Conservation (phyloP, 2,329 filamentous ascomycete species). For the Scopulariopsis brevicaulis region DNA sequence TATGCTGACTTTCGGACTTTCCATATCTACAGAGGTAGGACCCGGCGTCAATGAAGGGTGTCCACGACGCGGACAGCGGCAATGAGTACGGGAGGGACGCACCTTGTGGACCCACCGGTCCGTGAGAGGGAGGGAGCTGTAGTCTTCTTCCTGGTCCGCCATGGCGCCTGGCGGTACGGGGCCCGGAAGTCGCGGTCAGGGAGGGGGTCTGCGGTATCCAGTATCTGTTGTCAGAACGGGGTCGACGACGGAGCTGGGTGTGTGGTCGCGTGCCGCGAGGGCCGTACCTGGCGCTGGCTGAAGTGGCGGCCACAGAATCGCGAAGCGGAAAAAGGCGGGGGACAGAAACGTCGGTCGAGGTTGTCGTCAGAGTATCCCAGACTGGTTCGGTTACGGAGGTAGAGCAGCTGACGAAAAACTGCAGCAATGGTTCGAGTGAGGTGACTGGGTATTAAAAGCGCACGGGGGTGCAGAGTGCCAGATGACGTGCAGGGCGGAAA, state of each 20-base stretch:
- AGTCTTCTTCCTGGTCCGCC: slow-evolving; percentile 78
- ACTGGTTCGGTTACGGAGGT: too few relatives aligned
- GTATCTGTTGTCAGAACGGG: too few relatives aligned
- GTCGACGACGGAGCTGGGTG: too few relatives aligned
- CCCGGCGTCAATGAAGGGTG: neutral
- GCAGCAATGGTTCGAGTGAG: neutral
- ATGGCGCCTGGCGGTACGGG: slow-evolving; percentile 30
- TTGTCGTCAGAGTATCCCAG: too few relatives aligned
- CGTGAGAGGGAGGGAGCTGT: slow-evolving; percentile 62
- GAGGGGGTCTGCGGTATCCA: too few relatives aligned
- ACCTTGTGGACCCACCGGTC: slow-evolving; percentile 82
- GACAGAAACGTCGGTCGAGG: too few relatives aligned
- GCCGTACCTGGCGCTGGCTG: too few relatives aligned
- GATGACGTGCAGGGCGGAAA: neutral
- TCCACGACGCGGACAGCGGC: neutral
- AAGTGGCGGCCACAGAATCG: too few relatives aligned
- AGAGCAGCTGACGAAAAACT: neutral
- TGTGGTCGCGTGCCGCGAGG: too few relatives aligned
- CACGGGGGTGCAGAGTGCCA: neutral
- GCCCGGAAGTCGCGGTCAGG: neutral
- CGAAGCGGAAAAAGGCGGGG: too few relatives aligned
- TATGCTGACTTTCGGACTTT: slow-evolving; percentile 94
- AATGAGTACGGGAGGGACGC: slow-evolving; percentile 7
- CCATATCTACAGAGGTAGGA: slow-evolving; percentile 55
- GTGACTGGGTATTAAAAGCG: neutral